Base-by-base conservation (phyloP, 352 stramenopile genomes). In the Pythium volutum region DNA sequence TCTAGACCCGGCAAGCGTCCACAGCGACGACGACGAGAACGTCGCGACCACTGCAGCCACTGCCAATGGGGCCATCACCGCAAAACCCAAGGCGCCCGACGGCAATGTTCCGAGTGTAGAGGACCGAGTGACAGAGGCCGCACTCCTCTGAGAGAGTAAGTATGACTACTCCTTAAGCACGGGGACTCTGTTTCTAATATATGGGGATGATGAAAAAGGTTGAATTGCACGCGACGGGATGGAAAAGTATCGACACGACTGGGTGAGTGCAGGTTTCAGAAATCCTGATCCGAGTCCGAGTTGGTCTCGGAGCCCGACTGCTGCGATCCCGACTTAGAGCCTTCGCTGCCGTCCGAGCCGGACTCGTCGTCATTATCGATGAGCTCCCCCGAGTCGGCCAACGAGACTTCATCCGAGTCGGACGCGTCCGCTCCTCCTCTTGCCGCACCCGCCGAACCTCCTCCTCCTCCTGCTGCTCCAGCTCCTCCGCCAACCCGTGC, bases 351-450 rank as follows among this genome's bases (percentile, higher is more conserved):
- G 27, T 84, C 77, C 1, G 66, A 75, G 16, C 74, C 79, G 0
- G 78, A 88, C 46, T 80, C 82, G 67, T 95, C 87, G 62, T 93
- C 80, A 52, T 94, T 91, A 69, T 88, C 84, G 55, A 92, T 91
- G 26, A 92, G 72, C 55, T 93, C 82, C 0, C 73, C 80, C 47
- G 85, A 94, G 64, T 94, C 85, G 36, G 85, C 85, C 59, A 94
- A 64, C 4, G 85, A 94, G 6, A 94, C 83, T 34, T 94, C 77
- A 33, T 93, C 85, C 66, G 80, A 91, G 69, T 90, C 82, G 12
- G 80, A 90, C 20, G 68, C 81, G 57, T 60, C 27, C 43, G 55
- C 23, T 36, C 64, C 34, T 53, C 61, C 8, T 18, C 39, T 59
- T 12, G 69, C 73, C 20, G 34, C 51, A 23, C 31, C 31, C 6